Base-by-base conservation (phyloP, 2,329 filamentous ascomycete species). In the Epichloe typhina region DNA sequence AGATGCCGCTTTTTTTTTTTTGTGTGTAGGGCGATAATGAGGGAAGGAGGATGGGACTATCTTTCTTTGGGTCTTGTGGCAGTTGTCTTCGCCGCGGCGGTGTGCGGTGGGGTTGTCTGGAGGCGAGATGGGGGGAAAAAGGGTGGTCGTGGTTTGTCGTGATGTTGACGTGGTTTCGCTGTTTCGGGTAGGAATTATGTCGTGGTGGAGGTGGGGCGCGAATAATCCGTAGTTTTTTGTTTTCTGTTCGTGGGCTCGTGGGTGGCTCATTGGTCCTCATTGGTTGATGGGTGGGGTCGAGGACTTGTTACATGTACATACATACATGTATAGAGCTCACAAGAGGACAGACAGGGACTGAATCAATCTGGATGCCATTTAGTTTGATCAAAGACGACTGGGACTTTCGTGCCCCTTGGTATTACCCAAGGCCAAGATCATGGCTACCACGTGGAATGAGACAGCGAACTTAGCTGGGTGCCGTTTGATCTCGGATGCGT, bases 151-250 rank as follows among this genome's bases (percentile, higher is more conserved):
- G 21, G 47, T 49, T 43, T 23, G 47, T 49, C 35, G 47, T 49
- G 47, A 44, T 19, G 40, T 49, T 49, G 40, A 44, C 13, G 47
- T 49, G 47, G 47, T 44, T 49, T 41, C 26, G 26, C 26, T 26
- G 26, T 26, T 26, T 26, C 2, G 7, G 26, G 39, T 19, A 11
- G n/a, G n/a, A 19, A 19, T 23, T 21, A 5, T 23, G 39, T 41
- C 39, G 40, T 42, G 2, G 39, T 41, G 39, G 26, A 31, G 26
- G 26, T 31, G 26, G 26, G 26, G 26, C 7, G 23, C 23, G 8
- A 26, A 26, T 8, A 21, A 21, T 21, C 21, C 21, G 21, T 4
- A 6, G 21, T 26, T 7, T 26, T 2, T 26, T 7, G 2, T 2
- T 3, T 26, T 26, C 23, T 26, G 26, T 26, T 26, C 26, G 26